Evolutionary conservation across 2,329 filamentous ascomycete species (phyloP), one percentile per base, ranked within the genome.

Genomic region (Onygenales sp.): DNA sequence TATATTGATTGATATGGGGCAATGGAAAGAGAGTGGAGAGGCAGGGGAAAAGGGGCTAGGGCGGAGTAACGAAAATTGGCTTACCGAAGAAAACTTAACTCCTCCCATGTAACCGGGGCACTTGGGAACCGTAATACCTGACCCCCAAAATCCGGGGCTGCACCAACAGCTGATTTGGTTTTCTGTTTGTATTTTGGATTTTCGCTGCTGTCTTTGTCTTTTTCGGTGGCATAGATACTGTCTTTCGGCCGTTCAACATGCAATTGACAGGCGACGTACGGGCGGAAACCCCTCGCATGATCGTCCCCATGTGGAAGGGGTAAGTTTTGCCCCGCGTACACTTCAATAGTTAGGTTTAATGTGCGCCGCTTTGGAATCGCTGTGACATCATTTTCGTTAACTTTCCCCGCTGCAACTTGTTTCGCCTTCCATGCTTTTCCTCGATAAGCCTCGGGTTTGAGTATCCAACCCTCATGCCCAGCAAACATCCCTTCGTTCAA

Each of bases 401-500:
- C 37, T 42, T 53, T 33, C 40, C 42, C 39, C 36, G 27, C 27
- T 33, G 6, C 40, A 70, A 43, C 73, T 54, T 74, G 63, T 71
- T 55, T 57, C 62, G 57, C 67, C 71, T 47, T 32, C 48, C 49
- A 50, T 46, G 48, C 37, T 36, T 21, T 51, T 53, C 56, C 56
- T 55, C 83, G 84, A 67, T 90, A 93, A 13, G 85, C 85, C 34
- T 77, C 67, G 0, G 91, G 90, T 70, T 96, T 96, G 56, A 93
- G 76, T 2, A 91, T 82, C 87, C 88, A 96, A 42, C 92, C 91
- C 42, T 81, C 74, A 49, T 87, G 86, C 8, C 83, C 87, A 1
- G 83, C 80, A 69, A 95, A 95, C 88, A 95, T 93, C 61, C 83
- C 91, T 64, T 93, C 85, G 65, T 96, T 96, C 11, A 95, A 79